Percentiles rank a stretch among this genome's conserved stretches.
Evolutionary conservation across 345 rosid species (phyloP).

Genomic region (Salix udensis): DNA sequence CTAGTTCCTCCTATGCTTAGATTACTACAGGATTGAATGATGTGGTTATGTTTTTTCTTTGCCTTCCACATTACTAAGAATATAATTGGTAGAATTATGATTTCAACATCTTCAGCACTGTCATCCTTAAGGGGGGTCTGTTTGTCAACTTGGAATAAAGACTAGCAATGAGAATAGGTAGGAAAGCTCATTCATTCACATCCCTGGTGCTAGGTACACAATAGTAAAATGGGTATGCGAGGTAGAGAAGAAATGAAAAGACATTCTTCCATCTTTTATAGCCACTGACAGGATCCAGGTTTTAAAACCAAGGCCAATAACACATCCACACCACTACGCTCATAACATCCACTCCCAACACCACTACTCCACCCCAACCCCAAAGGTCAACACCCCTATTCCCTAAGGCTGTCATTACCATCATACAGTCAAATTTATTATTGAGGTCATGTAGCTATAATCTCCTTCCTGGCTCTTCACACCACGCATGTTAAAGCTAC

Average conservation of each 20-base stretch:
- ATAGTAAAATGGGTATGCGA: neutral
- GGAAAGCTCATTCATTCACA: neutral
- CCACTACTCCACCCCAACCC: neutral
- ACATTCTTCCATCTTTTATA: neutral
- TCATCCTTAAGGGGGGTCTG: neutral
- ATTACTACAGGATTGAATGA: neutral
- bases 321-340: neutral
- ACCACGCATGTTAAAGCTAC: neutral
- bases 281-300: neutral
- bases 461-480: neutral
- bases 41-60: neutral
- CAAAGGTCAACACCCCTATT: neutral
- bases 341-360: neutral
- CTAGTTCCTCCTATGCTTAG: neutral
- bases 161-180: neutral
- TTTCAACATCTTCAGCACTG: neutral
- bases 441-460: neutral
- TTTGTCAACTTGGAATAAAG: neutral
- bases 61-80: neutral
- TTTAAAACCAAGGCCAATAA: neutral
- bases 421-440: neutral
- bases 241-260: neutral
- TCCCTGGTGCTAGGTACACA: neutral
- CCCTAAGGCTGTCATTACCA: neutral
- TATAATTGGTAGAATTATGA: neutral